Conservation (phyloP, 2,329 filamentous ascomycete species). For the Trichophyton simii region DNA sequence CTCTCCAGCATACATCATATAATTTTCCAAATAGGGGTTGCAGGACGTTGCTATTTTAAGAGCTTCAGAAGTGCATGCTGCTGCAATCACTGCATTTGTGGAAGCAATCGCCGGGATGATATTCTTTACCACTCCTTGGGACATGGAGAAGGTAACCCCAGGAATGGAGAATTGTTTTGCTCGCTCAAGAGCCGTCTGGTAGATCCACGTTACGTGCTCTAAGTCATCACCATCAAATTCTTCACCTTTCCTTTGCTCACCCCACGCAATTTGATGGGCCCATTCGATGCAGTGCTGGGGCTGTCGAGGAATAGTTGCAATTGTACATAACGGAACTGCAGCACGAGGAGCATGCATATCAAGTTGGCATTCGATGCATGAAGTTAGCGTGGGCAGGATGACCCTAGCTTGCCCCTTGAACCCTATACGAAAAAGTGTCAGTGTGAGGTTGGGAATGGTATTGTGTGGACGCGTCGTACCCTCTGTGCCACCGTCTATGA, state of each 20-base stretch:
- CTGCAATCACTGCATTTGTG: slow-evolving; percentile 92
- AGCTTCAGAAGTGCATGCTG: slow-evolving; percentile 90
- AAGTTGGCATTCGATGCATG: slow-evolving; percentile 94
- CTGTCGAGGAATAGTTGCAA: slow-evolving; percentile 90
- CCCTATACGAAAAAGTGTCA: slow-evolving; percentile 35
- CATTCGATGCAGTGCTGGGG: slow-evolving; percentile 98
- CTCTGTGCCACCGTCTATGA: slow-evolving; percentile 95
- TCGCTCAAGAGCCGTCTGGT: slow-evolving; percentile 66
- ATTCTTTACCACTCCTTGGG: slow-evolving; percentile 96
- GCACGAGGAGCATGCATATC: slow-evolving; percentile 97
- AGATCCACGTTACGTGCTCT: slow-evolving; percentile 95
- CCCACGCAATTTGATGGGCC: slow-evolving; percentile 98
- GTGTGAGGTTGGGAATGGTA: background rate
- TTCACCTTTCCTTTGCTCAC: slow-evolving; percentile 69
- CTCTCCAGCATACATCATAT: slow-evolving; percentile 99
- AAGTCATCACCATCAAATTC: slow-evolving; percentile 89
- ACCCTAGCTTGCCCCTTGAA: slow-evolving; percentile 97
- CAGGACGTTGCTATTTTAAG: slow-evolving; percentile 81
- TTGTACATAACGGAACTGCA: slow-evolving; percentile 91
- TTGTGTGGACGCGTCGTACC: slow-evolving; percentile 32
- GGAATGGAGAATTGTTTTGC: slow-evolving; percentile 80
- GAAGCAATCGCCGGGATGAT: slow-evolving; percentile 98
- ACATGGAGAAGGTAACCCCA: slow-evolving; percentile 89
- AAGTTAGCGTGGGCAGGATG: slow-evolving; percentile 80
- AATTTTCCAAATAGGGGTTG: slow-evolving; percentile 77